Conservation (phyloP, 2,329 filamentous ascomycete genomes). For the Sordariomycetes sp. region DNA sequence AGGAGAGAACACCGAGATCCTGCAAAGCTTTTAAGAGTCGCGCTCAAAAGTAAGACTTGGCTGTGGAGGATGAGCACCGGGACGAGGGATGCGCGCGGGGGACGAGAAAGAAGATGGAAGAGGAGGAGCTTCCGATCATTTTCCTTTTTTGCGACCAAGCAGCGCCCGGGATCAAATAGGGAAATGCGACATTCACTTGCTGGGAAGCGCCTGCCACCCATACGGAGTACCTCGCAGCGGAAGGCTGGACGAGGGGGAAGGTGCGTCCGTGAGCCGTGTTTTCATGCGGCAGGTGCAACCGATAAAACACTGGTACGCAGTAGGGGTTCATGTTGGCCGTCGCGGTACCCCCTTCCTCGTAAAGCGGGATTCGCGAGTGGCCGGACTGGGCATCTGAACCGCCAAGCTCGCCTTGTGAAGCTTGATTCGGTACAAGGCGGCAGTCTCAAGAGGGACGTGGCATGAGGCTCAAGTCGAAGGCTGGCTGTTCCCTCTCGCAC, state of each 20-base stretch:
- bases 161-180: neutral
- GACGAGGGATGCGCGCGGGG: neutral
- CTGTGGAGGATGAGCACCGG: neutral
- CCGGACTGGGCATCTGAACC: no score
- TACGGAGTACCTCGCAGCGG: no score
- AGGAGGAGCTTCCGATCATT: neutral
- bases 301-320: neutral
- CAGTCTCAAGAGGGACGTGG: no score
- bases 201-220: neutral
- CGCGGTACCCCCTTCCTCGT: neutral
- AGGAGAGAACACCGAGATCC: neutral
- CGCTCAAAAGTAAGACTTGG: no score
- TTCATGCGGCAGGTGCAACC: neutral
- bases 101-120: neutral
- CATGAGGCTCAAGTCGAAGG: no score
- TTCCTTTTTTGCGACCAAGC: neutral
- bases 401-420: no score
- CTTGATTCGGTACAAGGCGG: no score
- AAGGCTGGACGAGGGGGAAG: neutral
- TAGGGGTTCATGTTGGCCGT: neutral
- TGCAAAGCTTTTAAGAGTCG: no score
- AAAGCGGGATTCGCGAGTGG: no score
- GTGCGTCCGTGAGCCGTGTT: neutral
- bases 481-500: no score
- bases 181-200: neutral